These are phyloP conservation scores for Guadua angustifolia DNA, from an alignment of 176 grass and related monocot species.

Conservation along the genomic window DNA sequence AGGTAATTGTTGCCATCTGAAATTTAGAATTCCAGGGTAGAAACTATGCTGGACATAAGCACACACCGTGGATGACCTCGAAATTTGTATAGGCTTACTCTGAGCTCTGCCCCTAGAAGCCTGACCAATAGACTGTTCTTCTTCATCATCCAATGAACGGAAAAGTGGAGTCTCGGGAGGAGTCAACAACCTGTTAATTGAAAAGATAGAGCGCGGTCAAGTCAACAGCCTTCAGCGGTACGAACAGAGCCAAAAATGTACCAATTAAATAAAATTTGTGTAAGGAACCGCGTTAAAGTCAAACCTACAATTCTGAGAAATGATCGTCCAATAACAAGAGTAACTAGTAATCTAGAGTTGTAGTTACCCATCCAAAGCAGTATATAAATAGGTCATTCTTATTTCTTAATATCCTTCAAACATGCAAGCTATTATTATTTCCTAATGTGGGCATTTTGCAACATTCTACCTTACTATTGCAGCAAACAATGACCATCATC, in stretches of 20 bases:
- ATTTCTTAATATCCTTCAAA: conserved; percentile 40
- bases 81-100: conserved; percentile 67
- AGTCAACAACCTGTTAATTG: conserved; percentile 78
- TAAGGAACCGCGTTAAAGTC: not conserved
- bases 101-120: conserved; percentile 71
- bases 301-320: conserved; percentile 11
- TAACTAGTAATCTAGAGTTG: not conserved
- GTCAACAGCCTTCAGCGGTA: not conserved
- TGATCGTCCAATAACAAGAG: conserved; percentile 12
- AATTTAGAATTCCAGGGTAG: conserved; percentile 32
- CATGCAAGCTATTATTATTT: conserved; percentile 28
- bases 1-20: not conserved
- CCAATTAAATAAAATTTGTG: conserved; percentile 3
- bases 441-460: conserved; percentile 13
- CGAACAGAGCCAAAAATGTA: not conserved
- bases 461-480: conserved; percentile 8
- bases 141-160: conserved; percentile 79
- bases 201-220: conserved; percentile 12
- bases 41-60: conserved; percentile 16
- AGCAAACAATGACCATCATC: conserved; percentile 8
- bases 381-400: conserved; percentile 33
- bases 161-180: conserved; percentile 95
- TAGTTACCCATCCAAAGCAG: conserved; percentile 20
- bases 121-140: conserved; percentile 49
- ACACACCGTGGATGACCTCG: conserved; percentile 69